These are phyloP conservation scores for Globisporangium okanoganense DNA, from an alignment of 352 stramenopile species.

Conservation along the genomic window DNA sequence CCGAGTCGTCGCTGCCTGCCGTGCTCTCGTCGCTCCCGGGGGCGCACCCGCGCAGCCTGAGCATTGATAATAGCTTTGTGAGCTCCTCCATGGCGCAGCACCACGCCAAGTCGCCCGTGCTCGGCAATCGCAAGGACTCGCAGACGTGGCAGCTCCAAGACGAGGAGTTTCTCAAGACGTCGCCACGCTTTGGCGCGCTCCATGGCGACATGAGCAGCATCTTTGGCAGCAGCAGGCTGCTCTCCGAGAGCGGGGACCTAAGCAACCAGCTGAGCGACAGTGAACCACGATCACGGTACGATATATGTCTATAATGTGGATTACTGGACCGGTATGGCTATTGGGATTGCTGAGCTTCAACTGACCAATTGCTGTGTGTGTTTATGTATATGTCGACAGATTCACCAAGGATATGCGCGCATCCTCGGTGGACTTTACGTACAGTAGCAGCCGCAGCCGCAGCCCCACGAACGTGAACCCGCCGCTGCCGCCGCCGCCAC, in stretches of 20 bases:
- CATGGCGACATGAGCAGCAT: conserved; percentile 5
- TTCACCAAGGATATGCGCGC: conserved; percentile 66
- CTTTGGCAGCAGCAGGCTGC: conserved; percentile 8
- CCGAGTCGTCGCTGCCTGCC: conserved; percentile 35
- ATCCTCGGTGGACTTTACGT: conserved; percentile 76
- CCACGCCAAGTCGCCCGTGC: conserved; percentile 56
- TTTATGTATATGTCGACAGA: neutral
- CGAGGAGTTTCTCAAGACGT: conserved; percentile 55
- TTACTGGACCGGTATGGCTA: too few species aligned
- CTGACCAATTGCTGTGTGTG: neutral
- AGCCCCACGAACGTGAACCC: conserved; percentile 49
- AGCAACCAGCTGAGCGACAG: conserved; percentile 16
- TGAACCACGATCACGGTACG: conserved; percentile 13
- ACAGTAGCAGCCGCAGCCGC: conserved; percentile 21
- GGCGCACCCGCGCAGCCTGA: conserved; percentile 33
- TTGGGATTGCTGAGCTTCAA: too few species aligned
- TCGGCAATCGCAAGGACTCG: conserved; percentile 54
- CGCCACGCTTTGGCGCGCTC: conserved; percentile 41
- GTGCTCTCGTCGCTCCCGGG: conserved; percentile 28
- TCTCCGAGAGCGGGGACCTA: conserved; percentile 11
- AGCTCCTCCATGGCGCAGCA: conserved; percentile 21
- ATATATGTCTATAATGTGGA: too few species aligned
- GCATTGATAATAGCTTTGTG: conserved; percentile 35
- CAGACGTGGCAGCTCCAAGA: conserved; percentile 70
- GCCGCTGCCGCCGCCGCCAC: conserved; percentile 53